phyloP scores from a whole-genome alignment of 73 alveolate genomes.

The Durusdinium trenchii region DNA sequence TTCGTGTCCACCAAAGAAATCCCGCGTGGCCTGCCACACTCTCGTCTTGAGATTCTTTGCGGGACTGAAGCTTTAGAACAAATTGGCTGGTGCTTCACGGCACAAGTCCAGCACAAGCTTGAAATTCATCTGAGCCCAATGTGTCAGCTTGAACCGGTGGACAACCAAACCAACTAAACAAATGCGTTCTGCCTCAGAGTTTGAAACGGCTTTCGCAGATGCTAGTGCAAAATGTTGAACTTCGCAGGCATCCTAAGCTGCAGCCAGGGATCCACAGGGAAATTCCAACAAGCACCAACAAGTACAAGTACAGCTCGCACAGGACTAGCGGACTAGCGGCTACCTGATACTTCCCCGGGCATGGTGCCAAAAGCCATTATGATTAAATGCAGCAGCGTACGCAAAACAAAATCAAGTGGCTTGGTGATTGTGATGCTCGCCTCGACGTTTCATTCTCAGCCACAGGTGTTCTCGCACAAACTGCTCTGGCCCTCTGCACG shows the following conservation, averaged over 20 bases:
- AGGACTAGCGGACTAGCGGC: background rate
- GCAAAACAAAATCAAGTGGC: background rate
- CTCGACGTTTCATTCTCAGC: conserved; percentile 60
- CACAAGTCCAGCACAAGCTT: background rate
- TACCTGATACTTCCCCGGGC: background rate
- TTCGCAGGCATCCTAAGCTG: conserved; percentile 54
- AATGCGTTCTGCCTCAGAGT: background rate
- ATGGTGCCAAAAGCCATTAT: background rate
- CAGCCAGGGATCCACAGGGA: background rate
- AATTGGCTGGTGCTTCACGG: background rate
- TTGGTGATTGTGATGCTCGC: conserved; percentile 86
- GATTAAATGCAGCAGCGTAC: background rate
- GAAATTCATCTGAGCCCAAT: background rate
- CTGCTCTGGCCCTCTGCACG: background rate
- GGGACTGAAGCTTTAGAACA: background rate
- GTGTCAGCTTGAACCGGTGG: background rate
- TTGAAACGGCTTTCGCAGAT: conserved; percentile 54
- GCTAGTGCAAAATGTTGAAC: conserved; percentile 60
- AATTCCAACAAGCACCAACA: background rate
- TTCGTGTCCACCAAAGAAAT: background rate
- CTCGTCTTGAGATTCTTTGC: background rate
- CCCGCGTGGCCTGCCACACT: background rate
- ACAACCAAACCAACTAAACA: background rate
- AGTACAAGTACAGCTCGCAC: too few relatives aligned
- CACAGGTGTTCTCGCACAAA: conserved; percentile 73